These are phyloP conservation scores for Exophiala mesophila DNA, from an alignment of 2,329 filamentous ascomycete species.

Conservation along the genomic window DNA sequence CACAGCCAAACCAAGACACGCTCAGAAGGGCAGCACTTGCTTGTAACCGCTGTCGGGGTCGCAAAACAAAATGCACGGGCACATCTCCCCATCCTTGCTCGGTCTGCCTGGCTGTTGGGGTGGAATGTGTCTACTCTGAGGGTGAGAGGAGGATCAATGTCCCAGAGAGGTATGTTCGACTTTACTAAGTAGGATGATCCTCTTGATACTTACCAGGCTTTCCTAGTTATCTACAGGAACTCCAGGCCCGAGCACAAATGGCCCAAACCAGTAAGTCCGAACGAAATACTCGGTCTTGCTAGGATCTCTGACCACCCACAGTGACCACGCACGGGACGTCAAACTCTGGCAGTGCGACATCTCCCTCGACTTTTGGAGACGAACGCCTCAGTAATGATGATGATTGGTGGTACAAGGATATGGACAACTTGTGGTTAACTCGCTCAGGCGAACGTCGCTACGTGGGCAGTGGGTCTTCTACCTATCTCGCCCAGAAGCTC, in stretches of 20 bases:
- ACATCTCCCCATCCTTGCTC: conserved; percentile 34
- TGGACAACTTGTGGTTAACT: conserved; percentile 34
- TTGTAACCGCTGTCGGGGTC: conserved; percentile 35
- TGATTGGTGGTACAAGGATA: conserved; percentile 38
- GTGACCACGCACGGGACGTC: too few species aligned
- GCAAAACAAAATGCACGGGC: conserved; percentile 35
- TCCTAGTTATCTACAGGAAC: conserved; percentile 31
- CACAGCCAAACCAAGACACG: too few species aligned
- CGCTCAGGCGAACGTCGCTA: conserved; percentile 35
- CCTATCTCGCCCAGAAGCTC: conserved; percentile 34
- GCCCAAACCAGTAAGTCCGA: background rate
- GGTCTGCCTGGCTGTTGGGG: conserved; percentile 32
- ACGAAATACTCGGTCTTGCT: background rate
- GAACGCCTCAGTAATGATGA: conserved; percentile 31
- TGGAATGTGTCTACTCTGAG: conserved; percentile 34
- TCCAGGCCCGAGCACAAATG: conserved; percentile 30
- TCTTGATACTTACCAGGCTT: conserved; percentile 9
- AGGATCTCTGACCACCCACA: conserved; percentile 1
- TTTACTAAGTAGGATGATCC: background rate
- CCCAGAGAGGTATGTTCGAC: conserved; percentile 31
- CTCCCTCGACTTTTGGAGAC: conserved; percentile 22
- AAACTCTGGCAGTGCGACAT: conserved; percentile 7
- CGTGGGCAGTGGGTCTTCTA: conserved; percentile 34
- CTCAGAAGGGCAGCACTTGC: conserved; percentile 18
- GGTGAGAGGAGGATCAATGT: conserved; percentile 35